Evolutionary conservation across 2,329 filamentous ascomycete species (phyloP).

Genomic region (Curvularia sp.): DNA sequence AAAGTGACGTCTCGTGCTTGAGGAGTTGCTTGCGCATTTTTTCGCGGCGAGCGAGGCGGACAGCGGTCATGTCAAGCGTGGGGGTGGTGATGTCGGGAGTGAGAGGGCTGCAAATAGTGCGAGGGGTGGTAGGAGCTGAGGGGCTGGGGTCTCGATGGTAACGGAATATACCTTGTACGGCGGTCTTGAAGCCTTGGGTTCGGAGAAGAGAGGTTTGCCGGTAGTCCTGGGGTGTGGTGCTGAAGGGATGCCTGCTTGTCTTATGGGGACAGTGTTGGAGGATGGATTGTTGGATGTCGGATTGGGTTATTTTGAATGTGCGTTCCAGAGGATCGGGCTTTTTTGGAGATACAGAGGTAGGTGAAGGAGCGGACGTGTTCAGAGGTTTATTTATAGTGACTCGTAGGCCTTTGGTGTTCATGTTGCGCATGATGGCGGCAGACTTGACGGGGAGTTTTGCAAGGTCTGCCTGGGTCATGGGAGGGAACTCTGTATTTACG

Average conservation of each 20-base stretch:
- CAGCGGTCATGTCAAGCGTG: slow-evolving; percentile 36
- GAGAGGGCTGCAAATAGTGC: slow-evolving; percentile 23
- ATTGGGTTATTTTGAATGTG: slow-evolving; percentile 44
- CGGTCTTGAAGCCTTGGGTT: slow-evolving; percentile 36
- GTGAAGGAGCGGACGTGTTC: slow-evolving; percentile 18
- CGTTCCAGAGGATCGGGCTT: slow-evolving; percentile 32
- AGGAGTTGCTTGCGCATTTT: slow-evolving; percentile 6
- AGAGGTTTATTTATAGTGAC: slow-evolving; percentile 18
- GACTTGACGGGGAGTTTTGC: slow-evolving; percentile 47
- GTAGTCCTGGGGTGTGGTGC: slow-evolving; percentile 26
- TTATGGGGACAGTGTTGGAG: slow-evolving; percentile 36
- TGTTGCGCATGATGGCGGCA: slow-evolving; percentile 42
- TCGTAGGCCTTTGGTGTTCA: slow-evolving; percentile 31
- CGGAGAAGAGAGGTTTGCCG: slow-evolving; percentile 25
- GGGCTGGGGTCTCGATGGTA: slow-evolving; percentile 39
- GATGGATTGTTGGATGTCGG: slow-evolving; percentile 36
- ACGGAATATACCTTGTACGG: slow-evolving; percentile 42
- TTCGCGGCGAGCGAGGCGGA: not conserved
- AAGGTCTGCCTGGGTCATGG: slow-evolving; percentile 43
- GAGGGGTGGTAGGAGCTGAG: slow-evolving; percentile 42
- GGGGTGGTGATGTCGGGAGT: slow-evolving; percentile 29
- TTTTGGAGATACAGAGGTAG: slow-evolving; percentile 22
- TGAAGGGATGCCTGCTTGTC: slow-evolving; percentile 33
- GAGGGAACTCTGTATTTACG: slow-evolving; percentile 45
- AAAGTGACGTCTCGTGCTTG: not conserved